Conservation (phyloP, 108 stramenopile genomes). For the Stephanodiscus triporus region DNA sequence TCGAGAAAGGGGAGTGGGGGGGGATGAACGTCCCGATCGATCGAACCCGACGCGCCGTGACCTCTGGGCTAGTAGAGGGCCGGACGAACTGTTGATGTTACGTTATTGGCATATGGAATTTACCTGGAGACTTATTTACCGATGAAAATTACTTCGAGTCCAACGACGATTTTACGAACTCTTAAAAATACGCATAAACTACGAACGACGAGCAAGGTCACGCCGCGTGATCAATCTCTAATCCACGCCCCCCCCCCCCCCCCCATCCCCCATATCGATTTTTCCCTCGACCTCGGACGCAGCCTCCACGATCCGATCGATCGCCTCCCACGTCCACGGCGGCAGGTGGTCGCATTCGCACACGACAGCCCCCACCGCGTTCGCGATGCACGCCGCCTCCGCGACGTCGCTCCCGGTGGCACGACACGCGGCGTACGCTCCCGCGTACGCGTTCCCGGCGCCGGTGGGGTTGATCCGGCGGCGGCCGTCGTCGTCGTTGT, state of each 20-base stretch:
- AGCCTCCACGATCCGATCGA: constrained; percentile 46
- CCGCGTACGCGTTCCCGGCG: constrained; percentile 65
- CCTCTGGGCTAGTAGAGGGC: too few species aligned
- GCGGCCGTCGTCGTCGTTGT: too few species aligned
- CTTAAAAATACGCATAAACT: too few species aligned
- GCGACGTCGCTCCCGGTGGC: constrained; percentile 27
- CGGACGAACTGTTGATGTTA: too few species aligned
- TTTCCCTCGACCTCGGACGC: constrained; percentile 38
- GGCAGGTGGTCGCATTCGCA: constrained; percentile 63
- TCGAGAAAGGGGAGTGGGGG: background rate
- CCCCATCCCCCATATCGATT: background rate
- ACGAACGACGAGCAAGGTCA: too few species aligned
- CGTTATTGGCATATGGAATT: too few species aligned
- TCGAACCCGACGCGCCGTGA: too few species aligned
- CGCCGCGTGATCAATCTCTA: too few species aligned
- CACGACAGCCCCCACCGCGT: constrained; percentile 62
- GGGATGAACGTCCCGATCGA: too few species aligned
- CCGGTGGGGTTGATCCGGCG: constrained; percentile 61
- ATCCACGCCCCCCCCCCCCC: background rate
- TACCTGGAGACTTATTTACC: too few species aligned
- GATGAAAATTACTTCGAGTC: too few species aligned
- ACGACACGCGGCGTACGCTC: constrained; percentile 44
- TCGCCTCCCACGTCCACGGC: constrained; percentile 48
- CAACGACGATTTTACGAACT: too few species aligned
- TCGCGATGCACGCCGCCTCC: constrained; percentile 53